Base-by-base conservation (phyloP, 148 eudicot species). In the Dysphania ambrosioides region DNA sequence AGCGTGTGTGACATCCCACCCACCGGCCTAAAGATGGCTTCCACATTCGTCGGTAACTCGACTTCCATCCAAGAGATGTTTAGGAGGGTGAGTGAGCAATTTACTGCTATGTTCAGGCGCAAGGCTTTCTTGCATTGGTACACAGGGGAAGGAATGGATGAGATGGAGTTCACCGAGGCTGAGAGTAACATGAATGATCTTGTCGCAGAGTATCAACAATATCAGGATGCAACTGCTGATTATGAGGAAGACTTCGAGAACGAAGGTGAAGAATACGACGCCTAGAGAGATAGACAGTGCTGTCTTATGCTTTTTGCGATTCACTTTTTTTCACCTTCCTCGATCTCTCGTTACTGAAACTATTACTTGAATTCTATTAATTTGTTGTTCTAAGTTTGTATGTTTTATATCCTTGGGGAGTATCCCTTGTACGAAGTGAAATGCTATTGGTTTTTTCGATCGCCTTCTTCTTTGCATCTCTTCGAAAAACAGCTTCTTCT, bases 41-140 rank as follows among this genome's bases (percentile, higher is more conserved):
- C 85, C 24, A 83, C 89, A 1, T 83, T 86, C 26, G 79, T 86
- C 4, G 87, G 87, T 10, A 86, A 83, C 77, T 87, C 93, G 0
- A 87, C 93, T 5, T 84, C 89, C 0, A 87, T 89, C 38, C 93
- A 88, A 60, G 96, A 90, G 79, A 90, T 88, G 92, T 90, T 90
- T 70, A 83, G 93, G 85, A 80, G 96, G 68, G 96, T 88, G 68
- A 91, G 96, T 27, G 96, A 91, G 81, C 93, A 91, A 75, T 91
- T 91, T 51, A 91, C 97, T 1, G 97, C 97, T 16, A 88, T 90
- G 96, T 90, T 88, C 49, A 78, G 96, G 86, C 76, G 96, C 3
- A 90, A 90, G 87, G 96, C 96, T 31, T 90, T 90, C 85, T 82
- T 90, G 87, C 95, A 88, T 71, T 89, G 93, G 93, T 89, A 89